These are phyloP conservation scores for Xylaria grammica DNA, from an alignment of 495 filamentous ascomycete genomes.

Conservation along the genomic window DNA sequence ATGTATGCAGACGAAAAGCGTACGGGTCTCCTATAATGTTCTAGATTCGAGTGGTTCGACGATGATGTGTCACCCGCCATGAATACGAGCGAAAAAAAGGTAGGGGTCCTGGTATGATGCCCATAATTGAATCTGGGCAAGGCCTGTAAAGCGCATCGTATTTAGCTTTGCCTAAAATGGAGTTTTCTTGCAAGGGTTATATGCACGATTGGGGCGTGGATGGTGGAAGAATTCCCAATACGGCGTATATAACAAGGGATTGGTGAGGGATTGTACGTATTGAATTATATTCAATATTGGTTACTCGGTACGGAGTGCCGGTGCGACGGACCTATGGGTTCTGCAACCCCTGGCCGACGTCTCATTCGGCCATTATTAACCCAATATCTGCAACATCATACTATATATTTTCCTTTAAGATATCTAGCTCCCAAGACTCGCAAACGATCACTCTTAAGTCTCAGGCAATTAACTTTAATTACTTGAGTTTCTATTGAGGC, in stretches of 20 bases:
- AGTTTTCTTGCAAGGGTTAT: not conserved
- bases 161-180: constrained; percentile 4
- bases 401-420: too few species aligned
- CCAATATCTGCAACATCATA: too few species aligned
- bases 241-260: not conserved
- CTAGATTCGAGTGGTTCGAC: constrained; percentile 5
- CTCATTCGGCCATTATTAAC: too few species aligned
- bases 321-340: too few species aligned
- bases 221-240: not conserved
- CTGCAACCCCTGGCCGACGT: too few species aligned
- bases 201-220: not conserved
- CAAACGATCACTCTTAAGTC: too few species aligned
- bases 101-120: not conserved
- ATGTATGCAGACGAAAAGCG: constrained; percentile 10
- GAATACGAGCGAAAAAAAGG: constrained; percentile 6
- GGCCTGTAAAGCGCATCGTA: constrained; percentile 3
- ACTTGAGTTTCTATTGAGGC: too few species aligned
- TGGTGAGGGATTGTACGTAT: too few species aligned
- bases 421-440: too few species aligned
- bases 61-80: constrained; percentile 1
- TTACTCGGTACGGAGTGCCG: too few species aligned
- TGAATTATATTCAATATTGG: not conserved
- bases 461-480: too few species aligned
- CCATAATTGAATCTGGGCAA: constrained; percentile 1
- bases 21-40: not conserved